Evolutionary conservation across 441 rosid species (phyloP), one percentile per base, ranked within the genome.

Genomic region (Pelargonium fulgidum): DNA sequence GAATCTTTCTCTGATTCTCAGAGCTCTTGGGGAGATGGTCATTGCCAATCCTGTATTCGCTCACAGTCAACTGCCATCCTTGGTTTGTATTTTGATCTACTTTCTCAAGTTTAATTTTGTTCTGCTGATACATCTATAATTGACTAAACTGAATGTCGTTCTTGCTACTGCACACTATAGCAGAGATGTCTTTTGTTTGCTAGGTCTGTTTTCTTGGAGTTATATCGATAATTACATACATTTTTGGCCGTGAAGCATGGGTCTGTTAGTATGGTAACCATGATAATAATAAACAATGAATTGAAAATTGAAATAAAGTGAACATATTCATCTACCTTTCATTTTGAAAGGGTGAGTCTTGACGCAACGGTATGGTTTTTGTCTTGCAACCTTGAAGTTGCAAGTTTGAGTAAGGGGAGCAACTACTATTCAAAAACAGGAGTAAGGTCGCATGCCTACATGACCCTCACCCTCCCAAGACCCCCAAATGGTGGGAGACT

Each of bases 21-120:
- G 78, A 71, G 90, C 93, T 58, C 90, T 93, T 65, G 99, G 98
- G 69, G 96, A 91, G 77, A 90, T 96, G 89, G 84, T 96, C 62
- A 72, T 85, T 67, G 87, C 97, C 54, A 96, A 93, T 84, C 94
- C 97, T 68, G 83, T 93, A 67, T 96, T 91, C 81, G 93, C 97
- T 24, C 99, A 93, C 87, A 89, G 99, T 76, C 97, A 91, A 75
- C 85, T 96, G 77, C 92, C 92, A 68, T 85, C 86, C 62, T 82
- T 96, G 99, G 99, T 96, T 75, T 45, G 94, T 82, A 11, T 58
- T 64, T 13, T 42, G n/a, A 67, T 70, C 58, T 16, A 70, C 70
- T 69, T 22, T 76, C 39, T 68, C 58, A 22, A 63, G 16, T 20
- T 54, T 2, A 52, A 3, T 13, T 26, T 13, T 66, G 45, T 39